Base-by-base conservation (phyloP, 495 filamentous ascomycete species). In the Neurospora sublineolata region DNA sequence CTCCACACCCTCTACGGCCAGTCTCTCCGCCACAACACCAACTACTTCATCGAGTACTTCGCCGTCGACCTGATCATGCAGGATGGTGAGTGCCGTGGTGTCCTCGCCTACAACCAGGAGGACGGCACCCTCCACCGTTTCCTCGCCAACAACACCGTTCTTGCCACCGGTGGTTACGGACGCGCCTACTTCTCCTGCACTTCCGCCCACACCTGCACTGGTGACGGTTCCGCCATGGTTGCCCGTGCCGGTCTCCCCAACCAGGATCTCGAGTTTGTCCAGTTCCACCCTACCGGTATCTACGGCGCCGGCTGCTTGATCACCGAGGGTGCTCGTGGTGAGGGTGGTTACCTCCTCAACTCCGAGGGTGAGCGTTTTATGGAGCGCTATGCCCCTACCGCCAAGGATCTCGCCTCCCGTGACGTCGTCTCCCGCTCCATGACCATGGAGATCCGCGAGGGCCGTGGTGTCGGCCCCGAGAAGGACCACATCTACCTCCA, bases 41-140 rank as follows among this genome's bases (percentile, higher is more conserved):
- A 97, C 85, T 98, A 97, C 87, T 97, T 98, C 85, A 97, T 98
- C 79, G 94, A 98, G 85, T 98, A 93, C 87, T 98, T 98, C 82
- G 94, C 93, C 72, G 85, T 97, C 72, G 94, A 98, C 82, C 84
- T 98, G 80, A 88, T 98, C 77, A 98, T 97, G 94, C 91, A 97
- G 83, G 91, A 93, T 78, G 95, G 95, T 70, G 91, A 93, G 81
- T 98, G 94, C 86, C 92, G 93, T 73, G 94, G 94, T 86, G 93
- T 98, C 75, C 86, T 97, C 73, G 94, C 94, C 71, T 97, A 97
- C 83, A 97, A 97, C 86, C 94, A 97, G 86, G 94, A 98, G 84
- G 94, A 98, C 78, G 94, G 94, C 75, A 98, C 94, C 20, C 89
- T 98, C 68, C 94, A 98, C 86, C 88, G 94, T 75, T 97, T 98